Evolutionary conservation across 306 rosid genomes (phyloP), one percentile per base, ranked within the genome.

Genomic region (Canavalia ensiformis): DNA sequence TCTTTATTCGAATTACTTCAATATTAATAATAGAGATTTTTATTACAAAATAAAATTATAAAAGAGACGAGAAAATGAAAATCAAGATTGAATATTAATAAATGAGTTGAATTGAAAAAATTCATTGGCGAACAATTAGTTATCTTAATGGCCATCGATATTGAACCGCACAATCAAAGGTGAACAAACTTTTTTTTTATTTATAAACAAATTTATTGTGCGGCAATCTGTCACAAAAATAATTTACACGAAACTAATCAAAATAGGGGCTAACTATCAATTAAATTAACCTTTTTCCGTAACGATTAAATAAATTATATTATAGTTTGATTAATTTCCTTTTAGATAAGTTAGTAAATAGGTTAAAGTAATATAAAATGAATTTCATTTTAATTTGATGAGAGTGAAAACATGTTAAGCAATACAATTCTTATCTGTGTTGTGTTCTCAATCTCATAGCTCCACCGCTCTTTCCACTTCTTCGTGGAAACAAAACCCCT

Each of bases 381-480:
- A 65, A 0, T 55, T 9, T 18, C 6, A 18, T 9, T 1, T 25
- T 25, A 8, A 4, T 25, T 25, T 5, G 0, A 25, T 59, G 0
- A 60, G 7, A 62, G 49, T 51, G 56, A 52, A 72, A 51, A 52
- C n/a, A 1, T 55, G 5, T 1, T 13, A 51, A 18, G n/a, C 29
- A 12, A 42, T 3, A 49, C 6, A n/a, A 37, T 60, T 37, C 54
- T 47, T 59, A 42, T 62, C 51, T 30, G 7, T 34, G 18, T 59
- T 0, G 41, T 30, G 34, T 29, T 44, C 25, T 18, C 25, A 18
- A 18, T 33, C 29, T n/a, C 5, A 10, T 74, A 29, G 8, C 3
- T 72, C 64, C 29, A 86, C 81, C 77, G 82, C 86, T 83, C 82
- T 85, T 33, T 82, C 84, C 65, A 80, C 52, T 74, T 54, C 68